Conservation (phyloP, 306 rosid species). For the Pterocarpus macrocarpus region DNA sequence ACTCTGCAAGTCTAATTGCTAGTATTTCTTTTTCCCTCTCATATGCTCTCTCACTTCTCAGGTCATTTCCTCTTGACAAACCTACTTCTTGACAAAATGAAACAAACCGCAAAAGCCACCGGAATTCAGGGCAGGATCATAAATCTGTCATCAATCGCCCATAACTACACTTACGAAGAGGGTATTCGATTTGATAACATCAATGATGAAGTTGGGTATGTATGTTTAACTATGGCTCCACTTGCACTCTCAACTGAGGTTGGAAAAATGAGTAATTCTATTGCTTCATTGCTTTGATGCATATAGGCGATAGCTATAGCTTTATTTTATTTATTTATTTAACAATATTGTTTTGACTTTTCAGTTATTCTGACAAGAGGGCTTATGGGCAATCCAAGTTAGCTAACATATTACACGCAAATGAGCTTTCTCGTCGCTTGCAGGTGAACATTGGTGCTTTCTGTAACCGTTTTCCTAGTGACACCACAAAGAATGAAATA, state of each 20-base stretch:
- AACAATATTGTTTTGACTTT: not conserved
- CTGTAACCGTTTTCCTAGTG: not conserved
- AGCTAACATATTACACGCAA: slow-evolving; percentile 82
- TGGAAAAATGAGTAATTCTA: not conserved
- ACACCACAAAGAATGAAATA: not conserved
- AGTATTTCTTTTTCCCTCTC: not conserved
- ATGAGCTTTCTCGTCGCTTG: slow-evolving; percentile 81
- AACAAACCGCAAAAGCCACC: slow-evolving; percentile 69
- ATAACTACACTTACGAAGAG: slow-evolving; percentile 61
- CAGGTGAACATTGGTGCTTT: slow-evolving; percentile 55
- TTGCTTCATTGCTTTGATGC: not conserved
- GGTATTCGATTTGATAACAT: slow-evolving; percentile 76
- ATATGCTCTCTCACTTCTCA: slow-evolving; percentile 24
- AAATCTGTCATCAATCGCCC: slow-evolving; percentile 91
- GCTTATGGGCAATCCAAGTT: slow-evolving; percentile 96
- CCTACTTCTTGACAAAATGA: slow-evolving; percentile 84
- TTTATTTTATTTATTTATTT: not conserved
- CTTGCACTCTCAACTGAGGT: not conserved
- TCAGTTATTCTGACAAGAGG: slow-evolving; percentile 84
- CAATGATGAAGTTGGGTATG: slow-evolving; percentile 70
- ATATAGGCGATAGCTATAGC: not conserved
- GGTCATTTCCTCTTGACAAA: slow-evolving; percentile 89
- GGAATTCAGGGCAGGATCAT: slow-evolving; percentile 94
- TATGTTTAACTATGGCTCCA: not conserved
- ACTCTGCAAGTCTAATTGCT: slow-evolving; percentile 8